phyloP scores from a whole-genome alignment of 257 asterid genomes.

The Capsicum rhomboideum region DNA sequence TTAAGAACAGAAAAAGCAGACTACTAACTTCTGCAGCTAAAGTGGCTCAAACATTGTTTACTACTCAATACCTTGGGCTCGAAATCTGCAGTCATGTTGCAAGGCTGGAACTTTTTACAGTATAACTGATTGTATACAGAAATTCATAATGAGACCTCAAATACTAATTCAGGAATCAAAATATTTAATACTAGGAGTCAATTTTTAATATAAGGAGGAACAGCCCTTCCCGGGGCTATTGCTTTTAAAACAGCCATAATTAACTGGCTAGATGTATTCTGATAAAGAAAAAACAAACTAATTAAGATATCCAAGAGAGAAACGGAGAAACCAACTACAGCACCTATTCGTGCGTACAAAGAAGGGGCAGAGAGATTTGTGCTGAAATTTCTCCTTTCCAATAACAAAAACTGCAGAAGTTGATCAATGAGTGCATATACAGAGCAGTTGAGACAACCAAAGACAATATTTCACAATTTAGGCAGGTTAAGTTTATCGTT shows the following conservation, averaged over 20 bases:
- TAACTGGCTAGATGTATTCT: neutral
- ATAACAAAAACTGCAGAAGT: neutral
- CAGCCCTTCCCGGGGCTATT: neutral
- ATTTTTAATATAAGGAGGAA: neutral
- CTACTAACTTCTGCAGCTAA: neutral
- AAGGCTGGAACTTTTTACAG: neutral
- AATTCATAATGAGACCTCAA: neutral
- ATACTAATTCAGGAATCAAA: neutral
- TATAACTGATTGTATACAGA: neutral
- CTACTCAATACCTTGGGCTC: neutral
- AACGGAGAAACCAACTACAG: neutral
- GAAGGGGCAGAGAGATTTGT: neutral
- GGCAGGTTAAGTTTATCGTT: neutral
- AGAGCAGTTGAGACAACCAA: neutral
- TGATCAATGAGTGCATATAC: neutral
- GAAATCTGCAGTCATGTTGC: neutral
- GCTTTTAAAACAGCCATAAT: neutral
- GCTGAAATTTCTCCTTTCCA: neutral
- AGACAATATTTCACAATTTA: neutral
- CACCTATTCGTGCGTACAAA: neutral
- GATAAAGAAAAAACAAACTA: neutral
- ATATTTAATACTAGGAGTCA: neutral
- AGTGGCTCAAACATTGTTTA: neutral
- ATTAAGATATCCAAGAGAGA: neutral
- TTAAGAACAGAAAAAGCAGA: neutral